phyloP scores from a whole-genome alignment of 768 basidiomycete genomes.

The Agaricus blazei region DNA sequence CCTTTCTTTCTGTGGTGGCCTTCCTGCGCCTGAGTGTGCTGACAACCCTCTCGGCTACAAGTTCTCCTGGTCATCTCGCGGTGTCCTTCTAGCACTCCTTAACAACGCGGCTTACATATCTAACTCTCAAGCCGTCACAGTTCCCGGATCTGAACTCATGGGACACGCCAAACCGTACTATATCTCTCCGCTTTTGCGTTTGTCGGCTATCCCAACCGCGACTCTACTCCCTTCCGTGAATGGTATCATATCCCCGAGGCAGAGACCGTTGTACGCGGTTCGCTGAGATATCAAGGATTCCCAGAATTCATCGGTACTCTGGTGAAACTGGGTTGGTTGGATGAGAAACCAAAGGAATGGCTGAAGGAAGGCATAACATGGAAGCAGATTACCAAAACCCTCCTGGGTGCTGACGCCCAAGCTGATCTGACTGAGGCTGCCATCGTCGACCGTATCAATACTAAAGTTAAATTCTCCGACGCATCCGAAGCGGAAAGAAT shows the following conservation, averaged over 20 bases:
- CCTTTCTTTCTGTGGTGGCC: conserved; percentile 92
- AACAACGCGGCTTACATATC: conserved; percentile 83
- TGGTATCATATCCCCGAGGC: conserved; percentile 93
- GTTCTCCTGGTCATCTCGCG: conserved; percentile 97
- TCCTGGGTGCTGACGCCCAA: conserved; percentile 61
- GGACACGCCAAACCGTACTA: conserved; percentile 86
- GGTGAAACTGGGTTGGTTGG: conserved; percentile 84
- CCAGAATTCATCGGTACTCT: conserved; percentile 88
- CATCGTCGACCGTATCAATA: conserved; percentile 68
- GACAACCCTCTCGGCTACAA: conserved; percentile 98
- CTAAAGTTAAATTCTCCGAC: conserved; percentile 68
- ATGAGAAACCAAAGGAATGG: conserved; percentile 74
- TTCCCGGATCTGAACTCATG: conserved; percentile 87
- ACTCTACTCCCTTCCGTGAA: conserved; percentile 87
- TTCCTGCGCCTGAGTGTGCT: conserved; percentile 86
- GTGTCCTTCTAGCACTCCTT: conserved; percentile 90
- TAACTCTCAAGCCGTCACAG: conserved; percentile 54
- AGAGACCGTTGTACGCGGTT: conserved; percentile 88
- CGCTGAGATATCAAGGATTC: conserved; percentile 94
- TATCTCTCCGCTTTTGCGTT: conserved; percentile 93
- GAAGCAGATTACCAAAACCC: conserved; percentile 77
- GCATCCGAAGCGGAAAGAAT: conserved; percentile 70
- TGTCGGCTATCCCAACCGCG: conserved; percentile 95
- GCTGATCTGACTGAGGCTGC: conserved; percentile 41
- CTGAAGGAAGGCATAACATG: conserved; percentile 71